Base-by-base conservation (phyloP, 2,329 filamentous ascomycete species). In the Aspergillus sp. region DNA sequence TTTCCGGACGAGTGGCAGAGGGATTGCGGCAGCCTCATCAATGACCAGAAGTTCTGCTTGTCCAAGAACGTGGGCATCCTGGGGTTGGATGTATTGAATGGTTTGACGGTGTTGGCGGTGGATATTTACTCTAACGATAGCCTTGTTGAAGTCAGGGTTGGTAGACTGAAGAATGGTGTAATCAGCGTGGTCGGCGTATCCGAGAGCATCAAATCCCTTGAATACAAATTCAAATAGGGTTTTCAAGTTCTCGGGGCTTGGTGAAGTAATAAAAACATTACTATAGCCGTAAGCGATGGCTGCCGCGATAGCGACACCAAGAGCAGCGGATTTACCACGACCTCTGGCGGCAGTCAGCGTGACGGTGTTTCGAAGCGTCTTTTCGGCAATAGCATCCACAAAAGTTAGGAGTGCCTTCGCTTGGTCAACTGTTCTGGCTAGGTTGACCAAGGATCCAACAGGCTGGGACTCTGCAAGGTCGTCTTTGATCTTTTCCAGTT, bases 191-290 rank as follows among this genome's bases (percentile, higher is more conserved):
- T 99, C 95, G 63, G 92, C 86, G 70, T 99, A 99, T 33, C 89
- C 90, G 27, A 99, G 82, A 11, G 93, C 90, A 73, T 99, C 95
- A 68, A 99, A 99, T 0, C 93, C 95, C 75, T 97, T 98, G 82
- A 99, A 97, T 17, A 99, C 86, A 69, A 99, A 99, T 69, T 99
- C 93, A 72, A 99, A 99, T 7, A 99, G 82, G 0, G 95, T 99
- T 79, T 98, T 99, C 82, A 99, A 82, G 77, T 99, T 99, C 77
- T 99, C 96, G 0, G 95, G 95, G 60, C 91, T 97, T 0, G 93
- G 93, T 1, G 93, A 98, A 1, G 95, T 99, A 72, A 99, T 96
- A 77, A 99, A 99, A 68, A 99, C 96, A 75, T 99, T 99, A 80
- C 92, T 96, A 77, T 99, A 99, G 25, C 95, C 95, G 71, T 98